Conservation (phyloP, 805 yeast species). For the Lipomyces japonicus region DNA sequence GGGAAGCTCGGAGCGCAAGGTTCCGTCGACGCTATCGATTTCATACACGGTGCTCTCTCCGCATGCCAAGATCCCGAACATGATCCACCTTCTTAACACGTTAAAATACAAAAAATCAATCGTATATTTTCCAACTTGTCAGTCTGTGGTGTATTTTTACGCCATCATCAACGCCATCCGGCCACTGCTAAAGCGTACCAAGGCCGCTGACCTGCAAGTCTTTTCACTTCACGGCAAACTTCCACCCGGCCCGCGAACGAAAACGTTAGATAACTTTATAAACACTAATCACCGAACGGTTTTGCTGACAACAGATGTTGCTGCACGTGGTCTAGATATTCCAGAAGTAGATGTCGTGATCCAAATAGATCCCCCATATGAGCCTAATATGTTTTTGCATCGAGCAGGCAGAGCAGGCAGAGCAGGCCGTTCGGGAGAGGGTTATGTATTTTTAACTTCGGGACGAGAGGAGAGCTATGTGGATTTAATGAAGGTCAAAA, state of each 20-base stretch:
- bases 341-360: constrained; percentile 91
- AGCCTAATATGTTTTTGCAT: constrained; percentile 86
- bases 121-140: constrained; percentile 90
- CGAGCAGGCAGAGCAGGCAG: constrained; percentile 95
- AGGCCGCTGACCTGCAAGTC: constrained; percentile 42
- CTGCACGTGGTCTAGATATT: constrained; percentile 93
- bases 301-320: constrained; percentile 93
- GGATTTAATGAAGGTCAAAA: constrained; percentile 72
- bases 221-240: constrained; percentile 89
- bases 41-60: constrained; percentile 60
- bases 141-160: constrained; percentile 74
- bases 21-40: constrained; percentile 64
- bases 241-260: constrained; percentile 71
- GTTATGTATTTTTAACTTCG: constrained; percentile 64
- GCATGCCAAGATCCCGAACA: constrained; percentile 54
- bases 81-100: constrained; percentile 52
- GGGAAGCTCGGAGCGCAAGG: constrained; percentile 38
- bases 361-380: constrained; percentile 94
- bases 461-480: constrained; percentile 81
- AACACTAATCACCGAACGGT: constrained; percentile 43
- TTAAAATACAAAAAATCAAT: constrained; percentile 72
- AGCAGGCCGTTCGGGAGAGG: constrained; percentile 79
- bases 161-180: constrained; percentile 38
- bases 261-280: constrained; percentile 62
- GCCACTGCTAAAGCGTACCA: constrained; percentile 16